These are phyloP conservation scores for Cinnamomum micranthum DNA, from an alignment of 164 flowering plant species.

Conservation along the genomic window DNA sequence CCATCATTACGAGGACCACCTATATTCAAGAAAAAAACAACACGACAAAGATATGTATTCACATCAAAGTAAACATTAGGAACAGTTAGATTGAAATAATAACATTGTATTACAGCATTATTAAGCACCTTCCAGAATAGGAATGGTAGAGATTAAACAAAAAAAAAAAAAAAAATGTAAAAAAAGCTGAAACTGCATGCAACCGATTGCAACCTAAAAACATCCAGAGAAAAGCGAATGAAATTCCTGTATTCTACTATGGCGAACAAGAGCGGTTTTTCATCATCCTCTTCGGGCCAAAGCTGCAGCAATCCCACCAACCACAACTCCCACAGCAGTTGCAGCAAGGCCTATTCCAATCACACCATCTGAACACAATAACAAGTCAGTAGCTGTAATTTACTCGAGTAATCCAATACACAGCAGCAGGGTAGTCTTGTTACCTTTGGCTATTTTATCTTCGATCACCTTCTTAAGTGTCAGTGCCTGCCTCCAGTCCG, in stretches of 20 bases:
- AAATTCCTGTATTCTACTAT: neutral
- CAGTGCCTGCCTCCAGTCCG: constrained; percentile 89
- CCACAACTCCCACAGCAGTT: constrained; percentile 54
- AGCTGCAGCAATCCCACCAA: constrained; percentile 77
- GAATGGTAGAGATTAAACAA: neutral
- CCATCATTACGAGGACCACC: too few relatives aligned
- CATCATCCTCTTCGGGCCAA: constrained; percentile 57
- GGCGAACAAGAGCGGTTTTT: neutral
- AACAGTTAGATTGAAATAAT: too few relatives aligned
- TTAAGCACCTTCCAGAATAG: neutral
- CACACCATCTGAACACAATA: constrained; percentile 67
- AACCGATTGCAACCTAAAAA: neutral
- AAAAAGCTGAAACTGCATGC: neutral
- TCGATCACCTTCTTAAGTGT: constrained; percentile 75
- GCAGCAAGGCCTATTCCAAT: constrained; percentile 96
- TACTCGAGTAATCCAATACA: neutral
- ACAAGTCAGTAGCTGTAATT: neutral
- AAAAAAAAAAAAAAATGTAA: too few relatives aligned
- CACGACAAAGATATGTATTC: too few relatives aligned
- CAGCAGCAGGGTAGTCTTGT: neutral
- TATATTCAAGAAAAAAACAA: too few relatives aligned
- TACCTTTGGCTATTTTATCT: constrained; percentile 78
- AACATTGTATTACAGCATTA: neutral
- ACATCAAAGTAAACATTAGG: too few relatives aligned
- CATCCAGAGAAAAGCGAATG: neutral